These are phyloP conservation scores for Coprinopsis sp. DNA, from an alignment of 768 basidiomycete genomes.

Conservation along the genomic window DNA sequence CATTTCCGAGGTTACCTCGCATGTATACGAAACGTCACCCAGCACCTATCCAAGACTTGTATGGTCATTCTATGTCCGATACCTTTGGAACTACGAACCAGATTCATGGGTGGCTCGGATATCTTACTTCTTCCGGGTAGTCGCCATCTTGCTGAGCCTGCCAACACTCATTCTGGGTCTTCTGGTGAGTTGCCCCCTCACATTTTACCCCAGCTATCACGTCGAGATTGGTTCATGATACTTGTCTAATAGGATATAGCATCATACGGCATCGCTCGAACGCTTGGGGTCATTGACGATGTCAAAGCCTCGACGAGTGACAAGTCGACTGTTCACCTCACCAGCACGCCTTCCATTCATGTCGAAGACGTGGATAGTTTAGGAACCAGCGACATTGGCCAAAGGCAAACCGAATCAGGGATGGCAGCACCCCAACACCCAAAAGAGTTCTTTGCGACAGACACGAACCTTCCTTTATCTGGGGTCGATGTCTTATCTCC, in stretches of 20 bases:
- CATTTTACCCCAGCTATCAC: not conserved
- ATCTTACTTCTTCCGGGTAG: conserved; percentile 59
- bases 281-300: conserved; percentile 71
- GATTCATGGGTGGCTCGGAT: conserved; percentile 64
- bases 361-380: conserved; percentile 18
- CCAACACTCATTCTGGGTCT: conserved; percentile 53
- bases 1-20: conserved; percentile 25
- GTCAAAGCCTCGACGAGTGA: conserved; percentile 73
- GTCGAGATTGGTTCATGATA: conserved; percentile 9
- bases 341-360: conserved; percentile 27
- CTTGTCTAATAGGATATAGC: conserved; percentile 57
- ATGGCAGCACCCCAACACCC: conserved; percentile 20
- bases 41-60: conserved; percentile 39
- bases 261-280: conserved; percentile 79
- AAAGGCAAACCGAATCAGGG: conserved; percentile 9
- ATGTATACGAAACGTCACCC: conserved; percentile 24
- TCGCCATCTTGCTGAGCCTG: conserved; percentile 60
- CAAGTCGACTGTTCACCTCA: conserved; percentile 33
- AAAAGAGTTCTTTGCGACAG: conserved; percentile 49
- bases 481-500: conserved; percentile 76
- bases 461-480: conserved; percentile 48
- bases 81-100: conserved; percentile 60
- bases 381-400: conserved; percentile 22
- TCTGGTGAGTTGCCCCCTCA: conserved; percentile 42
- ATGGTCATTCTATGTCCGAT: conserved; percentile 57